phyloP scores from a whole-genome alignment of 306 rosid genomes.

The Sechiopsis laciniata region DNA sequence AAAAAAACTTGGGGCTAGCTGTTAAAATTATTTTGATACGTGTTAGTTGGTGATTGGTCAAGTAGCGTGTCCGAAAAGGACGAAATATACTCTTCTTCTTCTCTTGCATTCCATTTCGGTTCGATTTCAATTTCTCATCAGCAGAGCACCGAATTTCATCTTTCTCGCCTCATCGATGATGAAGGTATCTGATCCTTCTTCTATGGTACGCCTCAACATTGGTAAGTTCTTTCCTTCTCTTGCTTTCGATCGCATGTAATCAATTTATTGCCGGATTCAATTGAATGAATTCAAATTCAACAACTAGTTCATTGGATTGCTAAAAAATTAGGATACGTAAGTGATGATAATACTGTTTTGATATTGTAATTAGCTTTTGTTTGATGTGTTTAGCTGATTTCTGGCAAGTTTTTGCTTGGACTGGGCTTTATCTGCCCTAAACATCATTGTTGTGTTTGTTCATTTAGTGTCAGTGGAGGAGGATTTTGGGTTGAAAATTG shows the following conservation, averaged over 20 bases:
- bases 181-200: conserved; percentile 34
- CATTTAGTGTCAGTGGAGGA: not conserved
- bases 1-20: too few relatives aligned
- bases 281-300: not conserved
- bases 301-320: conserved; percentile 18
- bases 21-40: too few relatives aligned
- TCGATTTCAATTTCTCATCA: not conserved
- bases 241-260: not conserved
- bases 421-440: too few relatives aligned
- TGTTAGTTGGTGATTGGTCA: too few relatives aligned
- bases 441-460: not conserved
- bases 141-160: not conserved
- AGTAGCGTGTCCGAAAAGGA: too few relatives aligned
- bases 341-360: not conserved
- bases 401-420: not conserved
- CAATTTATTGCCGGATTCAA: not conserved
- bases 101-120: too few relatives aligned
- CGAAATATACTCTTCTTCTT: too few relatives aligned
- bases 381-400: not conserved
- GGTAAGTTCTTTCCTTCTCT: conserved; percentile 32
- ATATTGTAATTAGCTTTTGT: not conserved
- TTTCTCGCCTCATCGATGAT: conserved; percentile 20
- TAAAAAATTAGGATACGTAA: not conserved
- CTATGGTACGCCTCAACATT: conserved; percentile 63
- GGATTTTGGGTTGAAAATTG: not conserved